Evolutionary conservation across 352 stramenopile species (phyloP).

Genomic region (Lagenidium giganteum): DNA sequence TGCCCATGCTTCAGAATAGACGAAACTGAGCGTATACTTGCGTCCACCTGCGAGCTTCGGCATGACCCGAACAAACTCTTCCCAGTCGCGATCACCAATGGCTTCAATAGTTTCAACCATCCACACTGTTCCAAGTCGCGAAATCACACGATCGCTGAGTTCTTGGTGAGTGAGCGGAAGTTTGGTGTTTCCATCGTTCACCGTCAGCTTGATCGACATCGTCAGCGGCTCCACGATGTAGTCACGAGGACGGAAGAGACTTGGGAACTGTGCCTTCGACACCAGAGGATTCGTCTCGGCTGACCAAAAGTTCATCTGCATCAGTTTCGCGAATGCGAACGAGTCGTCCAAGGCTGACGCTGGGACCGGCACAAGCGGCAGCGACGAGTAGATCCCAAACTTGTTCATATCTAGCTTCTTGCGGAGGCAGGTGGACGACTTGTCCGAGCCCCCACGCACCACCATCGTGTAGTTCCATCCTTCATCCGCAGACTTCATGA

Average conservation of each 20-base stretch:
- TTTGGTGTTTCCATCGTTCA: constrained; percentile 78
- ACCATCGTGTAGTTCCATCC: constrained; percentile 84
- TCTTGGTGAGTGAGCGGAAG: constrained; percentile 76
- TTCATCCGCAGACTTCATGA: constrained; percentile 78
- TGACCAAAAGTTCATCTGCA: constrained; percentile 63
- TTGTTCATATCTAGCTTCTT: constrained; percentile 84
- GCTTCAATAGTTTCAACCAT: constrained; percentile 71
- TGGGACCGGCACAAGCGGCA: constrained; percentile 43
- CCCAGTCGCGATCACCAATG: constrained; percentile 64
- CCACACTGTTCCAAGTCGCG: constrained; percentile 69
- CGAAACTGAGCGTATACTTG: constrained; percentile 81
- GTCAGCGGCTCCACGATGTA: constrained; percentile 75
- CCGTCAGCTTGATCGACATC: constrained; percentile 71
- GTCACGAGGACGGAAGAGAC: constrained; percentile 41
- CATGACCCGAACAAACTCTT: constrained; percentile 67
- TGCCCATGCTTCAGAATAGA: constrained; percentile 81
- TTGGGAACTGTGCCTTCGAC: constrained; percentile 12
- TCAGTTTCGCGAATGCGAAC: constrained; percentile 54
- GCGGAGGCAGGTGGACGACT: constrained; percentile 39
- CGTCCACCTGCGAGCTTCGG: constrained; percentile 60
- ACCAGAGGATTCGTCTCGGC: constrained; percentile 6
- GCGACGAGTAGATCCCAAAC: constrained; percentile 76
- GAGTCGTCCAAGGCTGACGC: constrained; percentile 36
- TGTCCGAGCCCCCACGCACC: constrained; percentile 28
- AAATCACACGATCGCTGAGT: constrained; percentile 62